Conservation (phyloP, 441 rosid species). For the Jatropha multifida region DNA sequence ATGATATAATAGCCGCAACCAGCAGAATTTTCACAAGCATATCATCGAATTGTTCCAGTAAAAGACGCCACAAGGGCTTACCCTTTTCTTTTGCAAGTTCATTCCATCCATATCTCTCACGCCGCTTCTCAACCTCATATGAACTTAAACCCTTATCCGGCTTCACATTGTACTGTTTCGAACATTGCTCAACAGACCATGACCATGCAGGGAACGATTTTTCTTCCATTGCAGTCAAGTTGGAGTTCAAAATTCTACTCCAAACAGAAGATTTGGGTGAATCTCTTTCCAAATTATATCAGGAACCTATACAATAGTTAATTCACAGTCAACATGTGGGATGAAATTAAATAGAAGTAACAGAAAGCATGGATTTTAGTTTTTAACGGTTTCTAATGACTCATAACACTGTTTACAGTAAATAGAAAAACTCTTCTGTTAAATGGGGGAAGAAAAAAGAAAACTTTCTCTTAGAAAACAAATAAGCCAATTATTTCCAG, state of each 20-base stretch:
- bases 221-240: conserved; percentile 48
- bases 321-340: conserved; percentile 11
- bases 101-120: conserved; percentile 67
- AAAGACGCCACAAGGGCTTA: conserved; percentile 71
- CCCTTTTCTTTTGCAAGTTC: conserved; percentile 87
- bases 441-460: neutral
- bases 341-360: neutral
- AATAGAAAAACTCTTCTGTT: neutral
- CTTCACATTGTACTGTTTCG: conserved; percentile 63
- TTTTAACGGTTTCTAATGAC: neutral
- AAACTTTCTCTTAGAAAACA: neutral
- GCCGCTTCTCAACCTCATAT: conserved; percentile 66
- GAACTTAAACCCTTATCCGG: conserved; percentile 60
- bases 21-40: conserved; percentile 86
- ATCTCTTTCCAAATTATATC: conserved; percentile 9
- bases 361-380: neutral
- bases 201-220: conserved; percentile 76
- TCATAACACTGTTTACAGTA: neutral
- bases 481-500: neutral
- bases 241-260: conserved; percentile 24
- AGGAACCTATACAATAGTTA: conserved; percentile 22
- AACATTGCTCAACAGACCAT: conserved; percentile 64
- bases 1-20: conserved; percentile 78
- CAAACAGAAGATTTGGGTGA: conserved; percentile 5
- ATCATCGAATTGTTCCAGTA: conserved; percentile 80